These are phyloP conservation scores for Melastoma candidum DNA, from an alignment of 441 rosid genomes.

Conservation along the genomic window DNA sequence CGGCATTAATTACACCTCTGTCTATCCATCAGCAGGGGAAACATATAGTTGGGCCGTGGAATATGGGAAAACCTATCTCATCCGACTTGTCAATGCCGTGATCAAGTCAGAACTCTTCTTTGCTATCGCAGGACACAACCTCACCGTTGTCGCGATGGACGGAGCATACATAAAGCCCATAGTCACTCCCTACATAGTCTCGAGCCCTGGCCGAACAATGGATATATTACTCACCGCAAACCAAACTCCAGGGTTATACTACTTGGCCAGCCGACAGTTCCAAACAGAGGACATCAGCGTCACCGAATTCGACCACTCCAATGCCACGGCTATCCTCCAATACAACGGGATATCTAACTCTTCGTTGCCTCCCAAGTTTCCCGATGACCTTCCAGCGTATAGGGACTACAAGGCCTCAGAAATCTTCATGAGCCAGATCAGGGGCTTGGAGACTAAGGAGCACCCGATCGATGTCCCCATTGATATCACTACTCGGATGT, in stretches of 20 bases:
- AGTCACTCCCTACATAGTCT: neutral
- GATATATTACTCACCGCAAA: conserved; percentile 4
- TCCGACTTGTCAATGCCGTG: neutral
- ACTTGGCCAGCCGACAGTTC: neutral
- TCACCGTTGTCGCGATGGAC: neutral
- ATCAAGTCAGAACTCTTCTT: neutral
- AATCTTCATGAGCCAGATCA: neutral
- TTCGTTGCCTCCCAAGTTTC: neutral
- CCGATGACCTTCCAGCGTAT: neutral
- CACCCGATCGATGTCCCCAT: conserved; percentile 5
- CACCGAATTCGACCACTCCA: neutral
- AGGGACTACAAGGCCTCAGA: neutral
- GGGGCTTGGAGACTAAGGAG: conserved; percentile 2
- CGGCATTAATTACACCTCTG: no score
- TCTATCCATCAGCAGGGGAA: no score
- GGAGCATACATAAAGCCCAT: conserved; percentile 7
- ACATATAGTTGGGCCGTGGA: neutral
- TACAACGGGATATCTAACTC: conserved; percentile 6
- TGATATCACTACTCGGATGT: conserved; percentile 4
- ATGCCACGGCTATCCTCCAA: conserved; percentile 4
- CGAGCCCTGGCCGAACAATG: conserved; percentile 5
- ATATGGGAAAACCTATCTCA: conserved; percentile 9
- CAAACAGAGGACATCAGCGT: neutral
- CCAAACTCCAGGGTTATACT: conserved; percentile 1
- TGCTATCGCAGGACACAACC: conserved; percentile 5